A percentile compares a stretch with the other conserved stretches of the same genome.
Conservation (phyloP, 2,329 filamentous ascomycete genomes). For the Cordyceps sp. region DNA sequence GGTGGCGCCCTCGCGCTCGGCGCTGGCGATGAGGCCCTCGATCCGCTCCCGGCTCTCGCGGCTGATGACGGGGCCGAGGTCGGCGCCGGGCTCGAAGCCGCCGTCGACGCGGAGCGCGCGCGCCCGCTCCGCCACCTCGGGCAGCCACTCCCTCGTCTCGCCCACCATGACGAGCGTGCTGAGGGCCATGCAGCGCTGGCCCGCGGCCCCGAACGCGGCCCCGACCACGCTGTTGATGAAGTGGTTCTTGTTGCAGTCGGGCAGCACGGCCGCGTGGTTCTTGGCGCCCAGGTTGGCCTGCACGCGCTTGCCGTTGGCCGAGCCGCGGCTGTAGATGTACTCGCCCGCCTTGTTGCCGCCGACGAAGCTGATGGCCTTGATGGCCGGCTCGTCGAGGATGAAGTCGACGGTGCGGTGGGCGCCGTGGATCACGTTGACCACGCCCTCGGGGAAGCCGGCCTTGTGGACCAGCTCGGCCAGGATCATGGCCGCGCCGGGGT, state of each 20-base stretch:
- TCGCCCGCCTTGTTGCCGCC: conserved; percentile 78
- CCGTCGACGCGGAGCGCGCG: conserved; percentile 59
- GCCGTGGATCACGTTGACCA: conserved; percentile 72
- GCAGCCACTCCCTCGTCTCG: conserved; percentile 70
- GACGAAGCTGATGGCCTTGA: conserved; percentile 79
- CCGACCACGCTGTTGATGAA: conserved; percentile 72
- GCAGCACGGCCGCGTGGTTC: conserved; percentile 73
- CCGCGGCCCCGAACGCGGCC: conserved; percentile 71
- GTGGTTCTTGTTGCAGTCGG: conserved; percentile 82
- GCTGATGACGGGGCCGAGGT: conserved; percentile 69
- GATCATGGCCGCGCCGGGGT: conserved; percentile 74
- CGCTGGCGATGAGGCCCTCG: conserved; percentile 56
- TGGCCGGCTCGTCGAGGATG: conserved; percentile 67
- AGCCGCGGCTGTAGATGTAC: conserved; percentile 67
- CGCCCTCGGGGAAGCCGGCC: conserved; percentile 67
- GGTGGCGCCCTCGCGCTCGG: conserved; percentile 65
- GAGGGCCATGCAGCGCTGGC: conserved; percentile 76
- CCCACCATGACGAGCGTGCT: conserved; percentile 72
- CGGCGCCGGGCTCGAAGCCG: conserved; percentile 65
- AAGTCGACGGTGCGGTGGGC: conserved; percentile 71
- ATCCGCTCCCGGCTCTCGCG: conserved; percentile 67
- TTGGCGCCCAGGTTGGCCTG: conserved; percentile 80
- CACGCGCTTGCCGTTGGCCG: conserved; percentile 74
- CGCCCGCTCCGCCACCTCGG: conserved; percentile 61
- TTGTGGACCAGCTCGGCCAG: conserved; percentile 64